Evolutionary conservation across 83 land plant species (phyloP).

Genomic region (Thuja plicata): DNA sequence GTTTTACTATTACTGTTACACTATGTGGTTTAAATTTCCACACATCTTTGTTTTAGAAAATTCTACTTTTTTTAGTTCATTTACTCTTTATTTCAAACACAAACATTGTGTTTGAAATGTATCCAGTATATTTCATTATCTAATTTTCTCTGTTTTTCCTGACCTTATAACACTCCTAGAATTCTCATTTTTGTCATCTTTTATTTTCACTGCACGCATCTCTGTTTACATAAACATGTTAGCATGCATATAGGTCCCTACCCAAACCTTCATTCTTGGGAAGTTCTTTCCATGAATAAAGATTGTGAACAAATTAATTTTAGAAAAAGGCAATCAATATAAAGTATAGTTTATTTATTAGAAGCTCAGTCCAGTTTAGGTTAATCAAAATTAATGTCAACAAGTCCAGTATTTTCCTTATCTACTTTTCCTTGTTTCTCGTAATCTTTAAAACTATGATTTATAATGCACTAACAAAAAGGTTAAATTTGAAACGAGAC

Average conservation of each 20-base stretch:
- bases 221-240: background rate
- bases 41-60: background rate
- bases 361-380: background rate
- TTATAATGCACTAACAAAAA: too few species aligned
- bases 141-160: too few species aligned
- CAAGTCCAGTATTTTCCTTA: background rate
- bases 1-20: background rate
- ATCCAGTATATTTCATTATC: background rate
- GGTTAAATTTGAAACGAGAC: too few species aligned
- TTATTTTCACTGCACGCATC: background rate
- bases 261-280: background rate
- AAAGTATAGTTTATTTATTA: background rate
- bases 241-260: background rate
- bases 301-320: background rate
- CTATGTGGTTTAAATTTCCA: background rate
- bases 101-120: background rate
- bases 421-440: too few species aligned
- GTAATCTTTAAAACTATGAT: too few species aligned
- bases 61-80: background rate
- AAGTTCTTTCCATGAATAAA: background rate
- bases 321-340: background rate
- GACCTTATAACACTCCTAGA: too few species aligned
- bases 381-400: background rate
- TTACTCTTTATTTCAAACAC: background rate
- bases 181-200: too few species aligned